phyloP scores from a whole-genome alignment of 495 filamentous ascomycete genomes.

The Mytilinidion resinicola region DNA sequence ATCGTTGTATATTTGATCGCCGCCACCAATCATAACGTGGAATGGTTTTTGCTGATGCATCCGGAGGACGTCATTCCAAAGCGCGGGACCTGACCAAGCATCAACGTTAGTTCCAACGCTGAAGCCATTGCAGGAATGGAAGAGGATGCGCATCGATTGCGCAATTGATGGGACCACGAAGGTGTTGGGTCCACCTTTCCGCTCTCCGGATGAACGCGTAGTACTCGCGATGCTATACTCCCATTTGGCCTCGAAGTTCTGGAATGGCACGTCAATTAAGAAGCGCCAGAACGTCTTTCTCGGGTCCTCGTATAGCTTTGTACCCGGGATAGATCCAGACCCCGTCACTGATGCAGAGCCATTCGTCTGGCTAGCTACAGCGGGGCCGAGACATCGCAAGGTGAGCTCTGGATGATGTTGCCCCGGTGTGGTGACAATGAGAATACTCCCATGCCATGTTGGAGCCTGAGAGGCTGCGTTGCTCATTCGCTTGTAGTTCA shows the following conservation, averaged over 20 bases:
- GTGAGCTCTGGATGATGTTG: slow-evolving; percentile 46
- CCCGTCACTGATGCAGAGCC: slow-evolving; percentile 10
- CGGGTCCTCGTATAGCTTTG: slow-evolving; percentile 73
- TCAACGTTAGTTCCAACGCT: slow-evolving; percentile 86
- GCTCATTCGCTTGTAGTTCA: slow-evolving; percentile 83
- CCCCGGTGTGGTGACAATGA: slow-evolving; percentile 68
- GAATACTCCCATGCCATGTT: slow-evolving; percentile 74
- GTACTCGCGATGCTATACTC: slow-evolving; percentile 52
- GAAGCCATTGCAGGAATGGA: slow-evolving; percentile 95
- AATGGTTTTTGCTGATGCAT: slow-evolving; percentile 64
- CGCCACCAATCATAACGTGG: slow-evolving; percentile 93
- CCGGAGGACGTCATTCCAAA: slow-evolving; percentile 88
- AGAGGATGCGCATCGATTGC: slow-evolving; percentile 91
- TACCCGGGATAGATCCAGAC: slow-evolving; percentile 39
- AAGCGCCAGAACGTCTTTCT: slow-evolving; percentile 80
- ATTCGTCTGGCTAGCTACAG: slow-evolving; percentile 24
- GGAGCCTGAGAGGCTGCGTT: slow-evolving; percentile 42
- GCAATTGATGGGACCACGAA: slow-evolving; percentile 72
- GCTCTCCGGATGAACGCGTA: slow-evolving; percentile 38
- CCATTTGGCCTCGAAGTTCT: slow-evolving; percentile 50
- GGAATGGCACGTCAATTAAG: slow-evolving; percentile 53
- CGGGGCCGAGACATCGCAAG: slow-evolving; percentile 42
- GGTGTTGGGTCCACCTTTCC: slow-evolving; percentile 12
- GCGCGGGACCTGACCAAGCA: slow-evolving; percentile 69
- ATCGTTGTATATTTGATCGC: slow-evolving; percentile 95